Evolutionary conservation across 371 early-diverging fungal genomes (phyloP).

Genomic region (Rhizopus arrhizus): DNA sequence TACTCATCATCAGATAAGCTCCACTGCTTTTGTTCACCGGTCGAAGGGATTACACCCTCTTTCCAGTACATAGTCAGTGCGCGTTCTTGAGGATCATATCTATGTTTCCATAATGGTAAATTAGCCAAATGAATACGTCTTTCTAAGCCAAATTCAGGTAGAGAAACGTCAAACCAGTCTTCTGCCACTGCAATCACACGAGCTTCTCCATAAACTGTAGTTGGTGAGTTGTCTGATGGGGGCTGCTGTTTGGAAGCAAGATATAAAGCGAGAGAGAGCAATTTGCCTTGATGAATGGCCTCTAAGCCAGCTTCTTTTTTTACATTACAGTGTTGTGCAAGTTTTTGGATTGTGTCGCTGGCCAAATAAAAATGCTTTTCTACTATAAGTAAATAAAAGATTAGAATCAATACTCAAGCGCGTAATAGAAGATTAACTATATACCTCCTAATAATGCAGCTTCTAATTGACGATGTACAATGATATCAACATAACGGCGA

Average conservation of each 20-base stretch:
- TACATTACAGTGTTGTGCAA: conserved; percentile 74
- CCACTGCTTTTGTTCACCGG: conserved; percentile 38
- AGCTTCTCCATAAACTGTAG: conserved; percentile 41
- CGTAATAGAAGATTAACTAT: background rate
- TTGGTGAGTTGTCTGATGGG: conserved; percentile 24
- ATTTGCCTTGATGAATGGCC: conserved; percentile 73
- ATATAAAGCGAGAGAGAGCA: conserved; percentile 67
- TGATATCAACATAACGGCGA: conserved; percentile 91
- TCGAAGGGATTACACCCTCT: conserved; percentile 45
- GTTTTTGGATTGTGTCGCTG: conserved; percentile 50
- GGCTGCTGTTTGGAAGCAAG: conserved; percentile 26
- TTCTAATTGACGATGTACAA: conserved; percentile 87
- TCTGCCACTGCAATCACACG: conserved; percentile 50
- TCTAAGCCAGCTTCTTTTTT: conserved; percentile 70
- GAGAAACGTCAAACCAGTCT: conserved; percentile 61
- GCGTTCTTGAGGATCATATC: conserved; percentile 39
- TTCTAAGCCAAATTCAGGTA: conserved; percentile 66
- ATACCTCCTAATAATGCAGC: conserved; percentile 28
- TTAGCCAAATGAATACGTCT: conserved; percentile 52
- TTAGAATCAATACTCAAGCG: background rate
- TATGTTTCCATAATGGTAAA: conserved; percentile 43
- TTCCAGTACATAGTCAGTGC: conserved; percentile 61
- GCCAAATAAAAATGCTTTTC: conserved; percentile 60
- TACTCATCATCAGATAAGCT: conserved; percentile 44
- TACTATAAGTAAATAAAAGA: conserved; percentile 13